These are phyloP conservation scores for Pulicaria dysenterica DNA, from an alignment of 129 eudicot species.

Conservation along the genomic window DNA sequence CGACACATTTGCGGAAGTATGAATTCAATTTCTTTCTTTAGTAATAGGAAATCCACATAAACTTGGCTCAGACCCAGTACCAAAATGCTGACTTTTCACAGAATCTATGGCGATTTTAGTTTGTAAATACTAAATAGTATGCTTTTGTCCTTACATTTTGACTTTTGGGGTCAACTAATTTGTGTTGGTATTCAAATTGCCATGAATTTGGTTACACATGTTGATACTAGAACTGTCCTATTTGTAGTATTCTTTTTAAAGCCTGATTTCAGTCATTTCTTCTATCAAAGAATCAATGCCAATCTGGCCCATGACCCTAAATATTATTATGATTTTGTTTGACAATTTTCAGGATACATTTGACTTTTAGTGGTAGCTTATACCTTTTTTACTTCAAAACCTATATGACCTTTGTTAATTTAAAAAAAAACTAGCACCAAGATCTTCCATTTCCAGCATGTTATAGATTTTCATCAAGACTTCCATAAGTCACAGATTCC, in stretches of 20 bases:
- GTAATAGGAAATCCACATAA: not conserved
- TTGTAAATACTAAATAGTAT: too few relatives aligned
- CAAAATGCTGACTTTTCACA: too few relatives aligned
- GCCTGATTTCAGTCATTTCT: not conserved
- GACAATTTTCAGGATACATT: not conserved
- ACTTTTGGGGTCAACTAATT: too few relatives aligned
- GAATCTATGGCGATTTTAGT: too few relatives aligned
- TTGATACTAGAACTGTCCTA: not conserved
- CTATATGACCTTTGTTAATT: not conserved
- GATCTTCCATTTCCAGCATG: not conserved
- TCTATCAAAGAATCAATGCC: not conserved
- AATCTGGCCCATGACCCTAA: not conserved
- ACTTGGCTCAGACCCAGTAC: not conserved
- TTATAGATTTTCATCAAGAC: not conserved
- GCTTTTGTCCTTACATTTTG: too few relatives aligned
- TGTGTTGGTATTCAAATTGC: too few relatives aligned
- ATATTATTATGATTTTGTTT: too few relatives aligned
- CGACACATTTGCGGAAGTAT: constrained; percentile 82
- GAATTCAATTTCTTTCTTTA: not conserved
- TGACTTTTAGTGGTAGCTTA: constrained; percentile 1
- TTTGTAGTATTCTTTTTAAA: not conserved
- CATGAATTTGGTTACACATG: not conserved
- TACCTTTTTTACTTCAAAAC: not conserved
- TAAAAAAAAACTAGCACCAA: not conserved
- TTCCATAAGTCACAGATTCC: not conserved